Percentiles rank a stretch among this genome's conserved stretches.
Evolutionary conservation across 2,329 filamentous ascomycete genomes (phyloP).

Genomic region (Sporothrix inflata): DNA sequence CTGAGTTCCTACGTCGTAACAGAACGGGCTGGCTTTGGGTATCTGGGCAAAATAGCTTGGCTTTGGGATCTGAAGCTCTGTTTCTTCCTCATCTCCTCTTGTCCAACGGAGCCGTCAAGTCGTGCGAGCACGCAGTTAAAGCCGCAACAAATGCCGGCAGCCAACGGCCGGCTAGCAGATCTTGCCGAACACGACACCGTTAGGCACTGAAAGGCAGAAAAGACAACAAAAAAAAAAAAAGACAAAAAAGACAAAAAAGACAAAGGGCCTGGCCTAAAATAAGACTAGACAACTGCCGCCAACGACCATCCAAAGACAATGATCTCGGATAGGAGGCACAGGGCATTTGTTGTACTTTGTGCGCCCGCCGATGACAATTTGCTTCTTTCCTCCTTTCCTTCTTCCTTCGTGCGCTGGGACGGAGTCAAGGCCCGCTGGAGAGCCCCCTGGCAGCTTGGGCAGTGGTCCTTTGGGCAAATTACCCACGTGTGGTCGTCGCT

Average conservation of each 20-base stretch:
- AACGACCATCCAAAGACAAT: background rate
- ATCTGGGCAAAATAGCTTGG: constrained; percentile 1
- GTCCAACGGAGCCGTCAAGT: background rate
- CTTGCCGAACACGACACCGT: background rate
- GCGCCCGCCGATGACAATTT: background rate
- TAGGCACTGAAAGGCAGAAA: background rate
- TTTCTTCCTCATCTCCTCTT: background rate
- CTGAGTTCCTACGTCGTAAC: no score
- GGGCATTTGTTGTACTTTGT: background rate
- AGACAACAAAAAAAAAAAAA: background rate
- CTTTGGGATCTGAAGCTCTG: background rate
- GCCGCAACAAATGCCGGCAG: background rate
- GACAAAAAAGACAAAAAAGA: background rate
- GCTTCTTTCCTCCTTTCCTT: background rate
- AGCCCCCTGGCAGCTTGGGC: background rate
- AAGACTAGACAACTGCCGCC: background rate
- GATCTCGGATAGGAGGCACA: background rate
- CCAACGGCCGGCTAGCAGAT: background rate
- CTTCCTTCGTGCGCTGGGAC: constrained; percentile 3
- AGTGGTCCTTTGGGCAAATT: constrained; percentile 6
- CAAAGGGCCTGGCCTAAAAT: background rate
- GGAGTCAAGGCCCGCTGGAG: constrained; percentile 21
- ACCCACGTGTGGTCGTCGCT: constrained; percentile 4
- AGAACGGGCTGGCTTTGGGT: background rate
- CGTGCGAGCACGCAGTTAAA: background rate